Evolutionary conservation across 2,329 filamentous ascomycete species (phyloP), one percentile per base, ranked within the genome.

Genomic region (Pseudogymnoascus sp.): DNA sequence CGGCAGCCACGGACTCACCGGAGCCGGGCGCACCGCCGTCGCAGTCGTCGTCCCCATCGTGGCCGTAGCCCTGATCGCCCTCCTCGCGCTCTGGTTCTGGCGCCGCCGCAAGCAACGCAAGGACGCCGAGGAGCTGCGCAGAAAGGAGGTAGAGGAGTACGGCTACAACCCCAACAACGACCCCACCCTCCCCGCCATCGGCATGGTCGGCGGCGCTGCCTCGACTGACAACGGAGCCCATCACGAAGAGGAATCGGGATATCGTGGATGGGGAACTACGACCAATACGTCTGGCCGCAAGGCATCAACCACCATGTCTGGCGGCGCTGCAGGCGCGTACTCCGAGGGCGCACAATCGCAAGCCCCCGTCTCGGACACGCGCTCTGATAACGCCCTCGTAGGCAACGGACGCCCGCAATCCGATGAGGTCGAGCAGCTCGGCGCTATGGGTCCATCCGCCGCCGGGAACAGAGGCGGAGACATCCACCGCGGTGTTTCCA

Each of bases 101-200:
- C 87, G 90, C 73, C 92, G 87, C 78, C 88, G 92, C 66, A 96
- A 96, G 78, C 87, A 90, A 71, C 86, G 88, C 67, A 95, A 91
- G 79, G 85, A 86, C 66, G 89, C 88, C 12, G 91, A 95, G 72
- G 95, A 97, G 73, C 86, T 93, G 70, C 86, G 95, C 60, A 86
- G 93, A 67, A 97, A 97, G 78, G 95, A 99, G 76, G 92, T 97
- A 9, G 93, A 97, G 75, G 95, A 97, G 73, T 97, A 97, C 74
- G 88, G 90, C 34, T 97, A 93, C 80, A 97, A 97, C 75, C 95
- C 95, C n/a, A 97, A 97, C 76, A 88, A 92, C 65, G 93, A 97
- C 73, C 91, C 93, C 0, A 91, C 89, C 0, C 80, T 96, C 11
- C 86, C 86, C 6, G 80, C 81, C 8, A 79, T 84, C 14, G 79